Conservation (phyloP, 2,329 filamentous ascomycete species). For the Fusarium staphyleae region DNA sequence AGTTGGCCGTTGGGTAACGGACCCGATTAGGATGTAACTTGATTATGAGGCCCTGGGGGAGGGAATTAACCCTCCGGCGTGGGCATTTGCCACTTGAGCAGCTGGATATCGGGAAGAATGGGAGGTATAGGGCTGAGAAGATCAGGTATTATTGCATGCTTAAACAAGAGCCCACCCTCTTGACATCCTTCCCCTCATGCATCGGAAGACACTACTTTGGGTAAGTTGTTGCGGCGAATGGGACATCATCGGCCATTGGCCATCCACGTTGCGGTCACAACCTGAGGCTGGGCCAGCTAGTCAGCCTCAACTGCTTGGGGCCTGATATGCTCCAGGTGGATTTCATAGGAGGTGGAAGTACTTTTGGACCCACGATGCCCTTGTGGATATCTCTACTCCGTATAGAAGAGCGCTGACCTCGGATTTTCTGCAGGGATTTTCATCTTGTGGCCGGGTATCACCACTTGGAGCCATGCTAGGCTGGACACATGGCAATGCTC, state of each 20-base stretch:
- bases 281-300: conserved; percentile 19
- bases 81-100: conserved; percentile 21
- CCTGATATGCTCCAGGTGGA: conserved; percentile 8
- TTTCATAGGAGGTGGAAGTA: conserved; percentile 8
- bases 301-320: conserved; percentile 26
- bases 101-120: conserved; percentile 14
- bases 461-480: conserved; percentile 8
- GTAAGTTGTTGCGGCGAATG: conserved; percentile 18
- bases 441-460: conserved; percentile 9
- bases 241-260: conserved; percentile 18
- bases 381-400: conserved; percentile 19
- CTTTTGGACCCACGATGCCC: conserved; percentile 5
- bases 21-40: conserved; percentile 18
- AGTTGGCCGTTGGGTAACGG: conserved; percentile 5
- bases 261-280: conserved; percentile 11
- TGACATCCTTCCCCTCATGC: conserved; percentile 4
- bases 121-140: conserved; percentile 35
- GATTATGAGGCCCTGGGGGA: conserved; percentile 7
- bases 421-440: conserved; percentile 1
- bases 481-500: conserved; percentile 12
- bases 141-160: conserved; percentile 31
- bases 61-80: conserved; percentile 9
- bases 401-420: conserved; percentile 30
- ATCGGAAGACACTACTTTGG: conserved; percentile 24
- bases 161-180: conserved; percentile 10